Conservation (phyloP, 805 yeast genomes). For the Blastobotrys terrestris region DNA sequence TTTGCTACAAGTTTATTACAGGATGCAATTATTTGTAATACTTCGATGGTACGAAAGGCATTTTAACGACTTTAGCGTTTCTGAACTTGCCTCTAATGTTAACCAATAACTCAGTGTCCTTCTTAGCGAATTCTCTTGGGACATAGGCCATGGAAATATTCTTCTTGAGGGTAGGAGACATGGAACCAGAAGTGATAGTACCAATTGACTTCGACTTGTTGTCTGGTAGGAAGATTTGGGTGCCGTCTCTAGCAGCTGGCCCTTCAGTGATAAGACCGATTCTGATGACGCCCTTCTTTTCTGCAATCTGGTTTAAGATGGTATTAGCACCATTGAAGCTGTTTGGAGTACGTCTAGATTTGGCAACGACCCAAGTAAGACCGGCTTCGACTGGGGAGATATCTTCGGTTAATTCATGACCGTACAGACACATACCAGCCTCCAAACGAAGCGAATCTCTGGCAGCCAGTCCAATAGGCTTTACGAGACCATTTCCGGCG, state of each 20-base stretch:
- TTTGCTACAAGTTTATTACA: neutral
- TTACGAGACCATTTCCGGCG: slow-evolving; percentile 45
- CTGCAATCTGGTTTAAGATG: slow-evolving; percentile 64
- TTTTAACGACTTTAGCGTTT: slow-evolving; percentile 66
- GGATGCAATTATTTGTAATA: slow-evolving; percentile 41
- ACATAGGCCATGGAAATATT: slow-evolving; percentile 92
- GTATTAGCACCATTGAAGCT: slow-evolving; percentile 70
- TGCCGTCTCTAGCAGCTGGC: slow-evolving; percentile 87
- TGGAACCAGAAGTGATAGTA: slow-evolving; percentile 56
- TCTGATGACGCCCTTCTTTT: slow-evolving; percentile 57
- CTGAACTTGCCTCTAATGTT: slow-evolving; percentile 80
- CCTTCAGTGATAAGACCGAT: slow-evolving; percentile 71
- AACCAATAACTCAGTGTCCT: slow-evolving; percentile 64
- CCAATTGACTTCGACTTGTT: slow-evolving; percentile 51
- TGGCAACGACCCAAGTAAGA: slow-evolving; percentile 84
- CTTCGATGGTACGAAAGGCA: slow-evolving; percentile 77
- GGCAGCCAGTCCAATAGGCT: slow-evolving; percentile 96
- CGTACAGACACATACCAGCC: slow-evolving; percentile 98
- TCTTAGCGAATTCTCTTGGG: slow-evolving; percentile 60
- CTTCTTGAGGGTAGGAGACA: slow-evolving; percentile 63
- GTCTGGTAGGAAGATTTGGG: slow-evolving; percentile 51
- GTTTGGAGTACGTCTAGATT: slow-evolving; percentile 54
- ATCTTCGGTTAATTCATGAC: slow-evolving; percentile 76
- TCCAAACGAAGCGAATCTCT: slow-evolving; percentile 92
- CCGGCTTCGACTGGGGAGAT: slow-evolving; percentile 87